Base-by-base conservation (phyloP, 176 grass and related monocot genomes). In the Microstegium vimineum region DNA sequence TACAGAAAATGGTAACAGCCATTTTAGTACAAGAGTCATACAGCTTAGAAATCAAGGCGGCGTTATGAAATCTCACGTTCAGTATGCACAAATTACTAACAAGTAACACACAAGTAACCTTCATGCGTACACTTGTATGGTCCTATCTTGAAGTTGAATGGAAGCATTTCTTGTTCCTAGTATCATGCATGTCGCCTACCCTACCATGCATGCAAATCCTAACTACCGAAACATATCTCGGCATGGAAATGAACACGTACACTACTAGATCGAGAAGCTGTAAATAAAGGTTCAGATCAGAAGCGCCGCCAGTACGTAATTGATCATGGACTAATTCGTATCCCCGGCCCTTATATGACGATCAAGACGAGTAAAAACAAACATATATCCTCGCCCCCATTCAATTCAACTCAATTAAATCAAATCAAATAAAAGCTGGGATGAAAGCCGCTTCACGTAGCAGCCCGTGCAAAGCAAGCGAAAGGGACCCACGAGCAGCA, bases 381-480 rank as follows among this genome's bases (percentile, higher is more conserved):
- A 62, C 14, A 57, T 36, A 18, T 75, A 75, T 14, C 14, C 20
- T 28, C 51, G 6, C 51, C 20, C 6, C 0, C 6, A 54, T 22
- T 8, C 49, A 22, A 66, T 64, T 76, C 51, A 62, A 80, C 51
- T 76, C 62, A 62, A 80, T 85, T 59, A 66, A 64, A 66, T 14
- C 28, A 20, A 60, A 71, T 74, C 27, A 67, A 22, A n/a, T 22
- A 42, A 82, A 86, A 89, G 45, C 51, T 1, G 62, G 8, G n/a
- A 56, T 9, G 67, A 40, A 52, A 81, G 16, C 37, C n/a, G 13
- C 68, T 84, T 67, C 25, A 54, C 35, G 25, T 62, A 33, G 32
- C 74, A 30, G 81, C 63, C 68, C 85, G 90, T 90, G 82, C 82
- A 86, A 74, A 73, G 78, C 82, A 94, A 90, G 90, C 85, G 87